A percentile compares a stretch with the other conserved stretches of the same genome.
Evolutionary conservation across 495 filamentous ascomycete species (phyloP).

Genomic region (Xylaria sp.): DNA sequence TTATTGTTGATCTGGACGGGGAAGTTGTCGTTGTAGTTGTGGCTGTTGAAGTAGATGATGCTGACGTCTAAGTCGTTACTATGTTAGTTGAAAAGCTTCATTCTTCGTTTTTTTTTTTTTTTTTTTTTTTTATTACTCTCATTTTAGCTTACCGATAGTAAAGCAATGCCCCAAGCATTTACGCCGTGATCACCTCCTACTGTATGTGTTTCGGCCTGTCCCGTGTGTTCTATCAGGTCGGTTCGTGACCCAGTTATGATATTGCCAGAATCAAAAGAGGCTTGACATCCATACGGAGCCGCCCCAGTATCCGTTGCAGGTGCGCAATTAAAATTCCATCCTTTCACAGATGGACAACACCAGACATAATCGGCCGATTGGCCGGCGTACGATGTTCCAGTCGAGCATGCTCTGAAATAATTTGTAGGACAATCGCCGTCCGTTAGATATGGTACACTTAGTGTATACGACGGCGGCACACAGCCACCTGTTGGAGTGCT

Average conservation of each 20-base stretch:
- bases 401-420: conserved; percentile 11
- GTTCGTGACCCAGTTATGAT: neutral
- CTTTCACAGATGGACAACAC: neutral
- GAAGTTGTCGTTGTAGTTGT: no score
- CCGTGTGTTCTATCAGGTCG: neutral
- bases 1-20: neutral
- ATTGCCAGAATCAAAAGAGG: neutral
- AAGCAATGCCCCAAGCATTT: conserved; percentile 18
- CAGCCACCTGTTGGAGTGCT: conserved; percentile 7
- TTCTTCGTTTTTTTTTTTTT: neutral
- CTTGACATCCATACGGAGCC: conserved; percentile 8
- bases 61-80: neutral
- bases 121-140: no score
- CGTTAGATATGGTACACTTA: neutral
- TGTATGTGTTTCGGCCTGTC: conserved; percentile 10
- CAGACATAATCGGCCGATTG: neutral
- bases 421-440: neutral
- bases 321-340: conserved; percentile 12
- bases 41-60: no score
- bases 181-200: neutral
- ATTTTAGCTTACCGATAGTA: neutral
- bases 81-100: neutral
- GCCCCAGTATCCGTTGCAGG: neutral
- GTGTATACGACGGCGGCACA: conserved; percentile 11
- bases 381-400: neutral